These are phyloP conservation scores for Posidonia australis DNA, from an alignment of 106 monocot genomes.

Conservation along the genomic window DNA sequence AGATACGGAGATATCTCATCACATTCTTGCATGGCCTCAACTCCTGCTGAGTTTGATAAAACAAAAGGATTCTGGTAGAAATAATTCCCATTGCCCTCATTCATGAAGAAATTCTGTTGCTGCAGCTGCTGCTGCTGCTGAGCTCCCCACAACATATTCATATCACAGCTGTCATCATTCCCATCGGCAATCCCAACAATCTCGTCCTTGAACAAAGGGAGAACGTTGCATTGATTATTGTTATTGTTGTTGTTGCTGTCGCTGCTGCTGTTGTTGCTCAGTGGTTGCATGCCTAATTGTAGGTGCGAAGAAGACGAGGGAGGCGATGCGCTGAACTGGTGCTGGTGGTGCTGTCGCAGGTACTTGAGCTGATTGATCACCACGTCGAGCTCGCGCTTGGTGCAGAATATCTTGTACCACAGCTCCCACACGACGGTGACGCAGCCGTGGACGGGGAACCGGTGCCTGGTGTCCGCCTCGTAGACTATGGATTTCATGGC, in stretches of 20 bases:
- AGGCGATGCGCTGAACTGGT: background rate
- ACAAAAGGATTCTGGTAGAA: background rate
- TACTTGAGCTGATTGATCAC: background rate
- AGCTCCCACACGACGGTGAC: background rate
- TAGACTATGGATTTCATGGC: slow-evolving; percentile 25
- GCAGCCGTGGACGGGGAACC: slow-evolving; percentile 1
- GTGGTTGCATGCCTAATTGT: background rate
- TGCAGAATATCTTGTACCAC: background rate
- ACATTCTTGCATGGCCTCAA: background rate
- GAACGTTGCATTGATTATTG: background rate
- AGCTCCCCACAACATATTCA: background rate
- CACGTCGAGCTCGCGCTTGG: background rate
- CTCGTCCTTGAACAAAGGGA: background rate
- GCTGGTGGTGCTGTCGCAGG: background rate
- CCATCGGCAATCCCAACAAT: background rate
- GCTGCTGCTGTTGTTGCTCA: background rate
- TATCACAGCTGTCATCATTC: background rate
- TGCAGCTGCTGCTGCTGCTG: background rate
- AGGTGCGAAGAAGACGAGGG: background rate
- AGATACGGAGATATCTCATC: slow-evolving; percentile 19
- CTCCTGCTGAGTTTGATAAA: background rate
- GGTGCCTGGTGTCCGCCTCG: slow-evolving; percentile 17
- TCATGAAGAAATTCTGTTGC: background rate
- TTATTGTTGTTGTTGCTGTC: background rate
- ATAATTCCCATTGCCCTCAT: background rate